phyloP scores from a whole-genome alignment of 1,284 basidiomycete species.

The Puccinia novopanici region DNA sequence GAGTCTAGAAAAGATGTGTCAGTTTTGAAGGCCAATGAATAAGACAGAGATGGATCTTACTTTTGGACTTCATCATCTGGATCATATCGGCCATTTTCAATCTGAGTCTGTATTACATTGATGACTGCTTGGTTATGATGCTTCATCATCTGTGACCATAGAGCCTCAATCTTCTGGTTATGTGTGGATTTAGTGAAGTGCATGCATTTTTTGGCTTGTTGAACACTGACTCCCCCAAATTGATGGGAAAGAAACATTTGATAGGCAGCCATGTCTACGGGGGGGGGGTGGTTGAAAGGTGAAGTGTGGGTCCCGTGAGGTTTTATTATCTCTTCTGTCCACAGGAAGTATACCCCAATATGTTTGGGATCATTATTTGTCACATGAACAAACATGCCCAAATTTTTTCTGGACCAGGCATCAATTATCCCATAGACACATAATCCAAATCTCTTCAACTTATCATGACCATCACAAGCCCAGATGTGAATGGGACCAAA shows the following conservation, averaged over 20 bases:
- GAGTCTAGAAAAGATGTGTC: not conserved
- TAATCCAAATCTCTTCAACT: slow-evolving; percentile 12
- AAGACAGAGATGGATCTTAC: not conserved
- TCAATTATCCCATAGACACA: slow-evolving; percentile 13
- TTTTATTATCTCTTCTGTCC: not conserved
- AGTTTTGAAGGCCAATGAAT: not conserved
- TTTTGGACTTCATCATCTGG: slow-evolving; percentile 13
- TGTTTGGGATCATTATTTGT: slow-evolving; percentile 31
- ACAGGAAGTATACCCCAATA: slow-evolving; percentile 12
- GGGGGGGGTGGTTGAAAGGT: not conserved
- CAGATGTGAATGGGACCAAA: slow-evolving; percentile 23
- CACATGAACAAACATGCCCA: not conserved
- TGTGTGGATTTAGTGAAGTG: slow-evolving; percentile 27
- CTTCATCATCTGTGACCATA: slow-evolving; percentile 21
- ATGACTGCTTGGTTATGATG: slow-evolving; percentile 15
- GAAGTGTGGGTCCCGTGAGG: slow-evolving; percentile 1
- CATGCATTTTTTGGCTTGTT: slow-evolving; percentile 7
- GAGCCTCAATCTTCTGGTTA: no score
- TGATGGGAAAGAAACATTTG: slow-evolving; percentile 21
- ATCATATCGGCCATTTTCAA: not conserved
- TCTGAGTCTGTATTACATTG: not conserved
- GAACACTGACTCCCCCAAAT: not conserved
- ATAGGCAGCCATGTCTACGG: slow-evolving; percentile 7
- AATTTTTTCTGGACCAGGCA: slow-evolving; percentile 7
- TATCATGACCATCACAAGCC: no score